Evolutionary conservation across 176 grass and related monocot species (phyloP), one percentile per base, ranked within the genome.

Genomic region (Stipa capillata): DNA sequence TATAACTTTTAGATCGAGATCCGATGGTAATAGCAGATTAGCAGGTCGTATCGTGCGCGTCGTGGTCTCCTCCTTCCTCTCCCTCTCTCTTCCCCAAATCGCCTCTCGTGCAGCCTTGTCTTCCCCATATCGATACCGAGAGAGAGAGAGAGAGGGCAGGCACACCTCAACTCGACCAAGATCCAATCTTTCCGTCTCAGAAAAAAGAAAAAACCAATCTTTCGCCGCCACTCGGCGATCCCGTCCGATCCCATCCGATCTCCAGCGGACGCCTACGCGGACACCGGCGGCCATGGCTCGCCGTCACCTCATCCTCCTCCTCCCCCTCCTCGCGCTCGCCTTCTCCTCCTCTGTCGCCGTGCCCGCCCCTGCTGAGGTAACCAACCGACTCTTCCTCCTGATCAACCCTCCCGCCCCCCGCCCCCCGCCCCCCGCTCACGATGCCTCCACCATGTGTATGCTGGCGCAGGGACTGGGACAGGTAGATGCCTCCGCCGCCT

Each of bases 301-400:
- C 49, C n/a, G 32, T 48, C 39, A 31, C 51, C 55, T 4, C 4
- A n/a, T 32, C 1, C 58, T 88, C 34, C 18, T 88, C 11, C 57
- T 79, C 10, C 24, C 69, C 18, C 7, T 51, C 25, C 54, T 87
- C 68, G 71, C 83, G 62, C 40, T 74, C 17, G 31, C 33, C 59
- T 24, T 68, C 57, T 53, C 64, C 78, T n/a, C n/a, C n/a, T n/a
- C n/a, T n/a, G 8, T 42, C 47, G 77, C 61, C 60, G n/a, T n/a
- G n/a, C n/a, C n/a, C n/a, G 74, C 65, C 60, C 57, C 45, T 77
- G 55, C 75, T 68, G 27, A 76, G 59, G 86, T 88, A 79, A 70
- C 33, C 74, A 43, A 0, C 51, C 28, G 34, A 17, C 39, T 57
- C 66, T 70, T n/a, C n/a, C 41, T 69, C 60, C 18, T 57, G 6